Conservation (phyloP, 163 green algal species). For the Chlorella variabilis region DNA sequence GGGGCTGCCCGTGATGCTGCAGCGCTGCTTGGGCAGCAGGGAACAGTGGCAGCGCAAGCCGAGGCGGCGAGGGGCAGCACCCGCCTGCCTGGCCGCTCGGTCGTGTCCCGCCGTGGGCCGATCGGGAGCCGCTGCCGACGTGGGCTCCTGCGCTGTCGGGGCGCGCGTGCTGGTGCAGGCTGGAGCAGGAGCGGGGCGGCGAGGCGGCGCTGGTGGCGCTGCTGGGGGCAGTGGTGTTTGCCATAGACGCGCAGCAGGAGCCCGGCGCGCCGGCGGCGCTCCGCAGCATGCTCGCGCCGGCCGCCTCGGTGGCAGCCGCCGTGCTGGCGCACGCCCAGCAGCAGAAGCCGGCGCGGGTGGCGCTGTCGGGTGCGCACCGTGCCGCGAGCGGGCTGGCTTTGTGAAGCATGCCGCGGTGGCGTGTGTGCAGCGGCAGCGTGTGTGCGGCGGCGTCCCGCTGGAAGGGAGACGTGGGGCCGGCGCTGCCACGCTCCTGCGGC, state of each 20-base stretch:
- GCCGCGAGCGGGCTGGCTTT: not conserved
- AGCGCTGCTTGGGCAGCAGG: not conserved
- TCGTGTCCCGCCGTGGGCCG: too few species aligned
- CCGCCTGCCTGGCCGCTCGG: too few species aligned
- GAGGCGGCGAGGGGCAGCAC: too few species aligned
- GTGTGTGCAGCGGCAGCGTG: too few species aligned
- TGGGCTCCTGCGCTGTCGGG: too few species aligned
- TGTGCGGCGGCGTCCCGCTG: too few species aligned
- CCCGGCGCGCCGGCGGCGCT: slow-evolving; percentile 5
- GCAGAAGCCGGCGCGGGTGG: slow-evolving; percentile 12
- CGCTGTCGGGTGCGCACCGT: slow-evolving; percentile 1
- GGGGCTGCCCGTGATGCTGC: not conserved
- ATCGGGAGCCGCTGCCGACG: too few species aligned
- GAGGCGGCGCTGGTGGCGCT: slow-evolving; percentile 3
- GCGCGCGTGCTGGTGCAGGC: not conserved
- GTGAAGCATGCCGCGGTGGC: not conserved
- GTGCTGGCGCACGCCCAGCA: not conserved
- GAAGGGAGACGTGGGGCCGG: too few species aligned
- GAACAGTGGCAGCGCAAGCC: not conserved
- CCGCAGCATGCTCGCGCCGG: slow-evolving; percentile 15
- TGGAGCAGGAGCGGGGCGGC: slow-evolving; percentile 6
- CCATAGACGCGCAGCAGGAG: slow-evolving; percentile 33
- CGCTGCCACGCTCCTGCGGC: too few species aligned
- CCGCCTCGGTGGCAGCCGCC: slow-evolving; percentile 21
- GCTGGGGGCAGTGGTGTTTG: slow-evolving; percentile 9